Base-by-base conservation (phyloP, 192 early-diverging fungal species). In the Coemansia aciculifera region DNA sequence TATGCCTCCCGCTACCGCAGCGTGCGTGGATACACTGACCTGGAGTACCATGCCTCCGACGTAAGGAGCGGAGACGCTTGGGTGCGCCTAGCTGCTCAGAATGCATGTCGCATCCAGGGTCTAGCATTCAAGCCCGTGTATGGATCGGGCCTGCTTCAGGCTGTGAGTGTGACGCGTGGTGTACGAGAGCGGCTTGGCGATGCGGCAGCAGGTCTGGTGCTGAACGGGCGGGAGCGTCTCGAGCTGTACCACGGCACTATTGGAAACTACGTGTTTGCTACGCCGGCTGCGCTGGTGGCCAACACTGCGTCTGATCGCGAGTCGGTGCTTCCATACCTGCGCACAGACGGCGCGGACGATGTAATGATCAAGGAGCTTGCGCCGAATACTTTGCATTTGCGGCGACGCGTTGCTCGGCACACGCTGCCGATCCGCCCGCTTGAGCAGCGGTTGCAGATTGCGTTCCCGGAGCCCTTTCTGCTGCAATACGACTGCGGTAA, bases 401-500 rank as follows among this genome's bases (percentile, higher is more conserved):
- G 62, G 62, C 81, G 59, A 15, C 84, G 54, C 7, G 81, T 74
- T 4, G 12, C 24, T 13, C 65, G 43, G 15, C 67, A 52, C 42
- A 76, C 74, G 0, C 88, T 90, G n/a, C 64, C 89, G 17, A 71
- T 91, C 27, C 86, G 88, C 31, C 78, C 84, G 1, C 66, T 90
- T 1, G 71, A 89, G 32, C 85, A 86, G 12, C 83, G 89, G 32
- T 85, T 90, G 59, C 81, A 85, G 64, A 88, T 95, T 19, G 89
- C 90, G 17, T 95, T 95, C 64, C 93, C 92, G 11, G 93, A 95
- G 67, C 93, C 92, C 43, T 80, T 89, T 10, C 62, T 95, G 27
- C 63, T 95, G 38, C 92, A 93, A 68, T 95, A 90, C 75, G 92
- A 95, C 77, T 95, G 92, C 67, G 91, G 93, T 19, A 99, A 99